phyloP scores from a whole-genome alignment of 2,329 filamentous ascomycete genomes.

The Claviceps capensis region DNA sequence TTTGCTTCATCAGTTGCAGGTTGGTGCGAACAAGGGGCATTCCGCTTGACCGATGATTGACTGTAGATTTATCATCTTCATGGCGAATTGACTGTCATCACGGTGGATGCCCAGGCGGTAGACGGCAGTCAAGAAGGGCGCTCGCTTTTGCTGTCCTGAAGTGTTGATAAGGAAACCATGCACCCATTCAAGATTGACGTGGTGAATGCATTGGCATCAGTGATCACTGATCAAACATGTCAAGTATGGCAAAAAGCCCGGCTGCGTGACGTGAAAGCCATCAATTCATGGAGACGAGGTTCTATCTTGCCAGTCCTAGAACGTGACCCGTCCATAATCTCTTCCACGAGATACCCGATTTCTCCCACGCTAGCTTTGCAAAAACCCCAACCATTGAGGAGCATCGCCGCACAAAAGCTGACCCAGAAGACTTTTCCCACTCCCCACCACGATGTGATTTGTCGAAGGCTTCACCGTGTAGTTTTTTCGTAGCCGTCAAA shows the following conservation, averaged over 20 bases:
- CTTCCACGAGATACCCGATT: constrained; percentile 17
- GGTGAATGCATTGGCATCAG: neutral
- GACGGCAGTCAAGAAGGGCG: too few relatives aligned
- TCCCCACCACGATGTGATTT: too few relatives aligned
- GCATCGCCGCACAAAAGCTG: constrained; percentile 17
- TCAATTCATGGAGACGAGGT: constrained; percentile 16
- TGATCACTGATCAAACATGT: neutral
- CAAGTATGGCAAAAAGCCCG: neutral
- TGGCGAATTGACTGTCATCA: too few relatives aligned
- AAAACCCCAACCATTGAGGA: constrained; percentile 12
- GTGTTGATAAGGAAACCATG: too few relatives aligned
- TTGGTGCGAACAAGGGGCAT: neutral
- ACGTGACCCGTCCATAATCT: constrained; percentile 12
- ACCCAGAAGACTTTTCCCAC: constrained; percentile 15
- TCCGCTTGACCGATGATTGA: too few relatives aligned
- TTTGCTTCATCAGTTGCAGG: too few relatives aligned
- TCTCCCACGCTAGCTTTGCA: constrained; percentile 14
- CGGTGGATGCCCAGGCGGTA: too few relatives aligned
- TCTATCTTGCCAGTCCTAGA: constrained; percentile 14
- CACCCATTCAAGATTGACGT: neutral
- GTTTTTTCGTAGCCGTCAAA: neutral
- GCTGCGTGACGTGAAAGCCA: constrained; percentile 15
- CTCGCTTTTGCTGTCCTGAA: too few relatives aligned
- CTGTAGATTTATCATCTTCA: too few relatives aligned
- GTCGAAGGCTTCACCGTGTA: constrained; percentile 12